Evolutionary conservation across 306 rosid genomes (phyloP).

Genomic region (Argentina anserina): DNA sequence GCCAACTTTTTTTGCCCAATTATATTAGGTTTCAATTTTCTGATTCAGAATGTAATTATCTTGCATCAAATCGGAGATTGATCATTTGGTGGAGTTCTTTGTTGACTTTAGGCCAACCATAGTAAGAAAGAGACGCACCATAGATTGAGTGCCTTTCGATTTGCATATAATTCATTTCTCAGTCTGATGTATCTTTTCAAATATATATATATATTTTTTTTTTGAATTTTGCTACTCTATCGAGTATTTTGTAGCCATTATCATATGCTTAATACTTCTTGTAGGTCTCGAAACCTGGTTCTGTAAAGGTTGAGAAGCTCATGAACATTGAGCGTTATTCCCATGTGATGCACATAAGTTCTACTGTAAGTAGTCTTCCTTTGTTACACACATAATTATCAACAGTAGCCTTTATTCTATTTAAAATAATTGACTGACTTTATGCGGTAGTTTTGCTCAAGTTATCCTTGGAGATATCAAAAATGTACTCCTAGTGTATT

Average conservation of each 20-base stretch:
- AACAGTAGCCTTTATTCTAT: background rate
- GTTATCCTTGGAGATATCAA: background rate
- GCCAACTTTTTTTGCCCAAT: background rate
- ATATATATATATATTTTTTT: background rate
- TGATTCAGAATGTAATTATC: background rate
- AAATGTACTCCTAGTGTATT: background rate
- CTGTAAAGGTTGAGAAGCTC: conserved; percentile 80
- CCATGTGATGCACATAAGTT: conserved; percentile 98
- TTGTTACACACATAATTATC: background rate
- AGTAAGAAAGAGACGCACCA: background rate
- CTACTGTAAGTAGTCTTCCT: conserved; percentile 66
- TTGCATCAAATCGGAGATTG: background rate
- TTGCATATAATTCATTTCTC: background rate
- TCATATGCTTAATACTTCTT: conserved; percentile 13
- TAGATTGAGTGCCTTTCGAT: background rate
- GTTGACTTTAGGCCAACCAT: background rate
- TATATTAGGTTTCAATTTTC: background rate
- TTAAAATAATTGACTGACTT: no score
- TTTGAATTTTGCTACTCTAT: background rate
- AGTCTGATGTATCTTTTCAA: background rate
- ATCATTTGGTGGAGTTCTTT: background rate
- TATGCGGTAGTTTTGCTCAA: background rate
- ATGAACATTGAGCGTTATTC: conserved; percentile 94
- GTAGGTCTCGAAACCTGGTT: conserved; percentile 92
- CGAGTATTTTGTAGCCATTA: conserved; percentile 14